These are phyloP conservation scores for Acarospora socialis DNA, from an alignment of 2,329 filamentous ascomycete genomes.

Conservation along the genomic window DNA sequence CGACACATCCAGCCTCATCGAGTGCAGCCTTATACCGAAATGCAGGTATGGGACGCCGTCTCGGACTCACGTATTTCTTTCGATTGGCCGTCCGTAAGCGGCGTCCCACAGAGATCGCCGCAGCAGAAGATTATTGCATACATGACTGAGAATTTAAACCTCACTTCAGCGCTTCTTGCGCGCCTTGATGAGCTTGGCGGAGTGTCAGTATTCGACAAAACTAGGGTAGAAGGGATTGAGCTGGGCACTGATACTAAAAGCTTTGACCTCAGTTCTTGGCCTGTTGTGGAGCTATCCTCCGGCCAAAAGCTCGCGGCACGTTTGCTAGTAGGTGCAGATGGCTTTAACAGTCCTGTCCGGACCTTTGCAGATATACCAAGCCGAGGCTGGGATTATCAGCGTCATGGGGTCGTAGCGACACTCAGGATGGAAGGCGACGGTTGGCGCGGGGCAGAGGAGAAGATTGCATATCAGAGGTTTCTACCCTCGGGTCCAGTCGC, in stretches of 20 bases:
- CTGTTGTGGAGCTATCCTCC: conserved; percentile 58
- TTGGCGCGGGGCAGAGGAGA: conserved; percentile 37
- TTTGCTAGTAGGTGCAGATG: conserved; percentile 82
- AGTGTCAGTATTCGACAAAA: conserved; percentile 59
- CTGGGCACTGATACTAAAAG: conserved; percentile 51
- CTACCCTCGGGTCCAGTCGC: conserved; percentile 84
- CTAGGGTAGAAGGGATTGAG: conserved; percentile 65
- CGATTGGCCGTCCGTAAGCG: conserved; percentile 46
- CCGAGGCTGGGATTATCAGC: conserved; percentile 83
- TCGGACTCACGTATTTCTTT: conserved; percentile 80
- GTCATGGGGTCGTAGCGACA: conserved; percentile 84
- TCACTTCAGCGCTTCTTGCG: conserved; percentile 62
- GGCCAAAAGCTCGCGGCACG: conserved; percentile 60
- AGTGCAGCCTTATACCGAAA: conserved; percentile 79
- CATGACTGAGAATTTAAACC: conserved; percentile 91
- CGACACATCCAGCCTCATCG: conserved; percentile 55
- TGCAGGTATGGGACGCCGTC: conserved; percentile 97
- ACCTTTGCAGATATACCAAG: conserved; percentile 75
- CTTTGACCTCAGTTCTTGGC: conserved; percentile 74
- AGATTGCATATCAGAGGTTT: conserved; percentile 89
- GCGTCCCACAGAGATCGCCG: conserved; percentile 30
- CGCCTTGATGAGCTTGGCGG: conserved; percentile 53
- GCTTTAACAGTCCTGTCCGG: conserved; percentile 85
- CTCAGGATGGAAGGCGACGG: conserved; percentile 50
- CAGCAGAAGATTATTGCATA: conserved; percentile 61